Base-by-base conservation (phyloP, 345 rosid genomes). In the Sapria himalayana region DNA sequence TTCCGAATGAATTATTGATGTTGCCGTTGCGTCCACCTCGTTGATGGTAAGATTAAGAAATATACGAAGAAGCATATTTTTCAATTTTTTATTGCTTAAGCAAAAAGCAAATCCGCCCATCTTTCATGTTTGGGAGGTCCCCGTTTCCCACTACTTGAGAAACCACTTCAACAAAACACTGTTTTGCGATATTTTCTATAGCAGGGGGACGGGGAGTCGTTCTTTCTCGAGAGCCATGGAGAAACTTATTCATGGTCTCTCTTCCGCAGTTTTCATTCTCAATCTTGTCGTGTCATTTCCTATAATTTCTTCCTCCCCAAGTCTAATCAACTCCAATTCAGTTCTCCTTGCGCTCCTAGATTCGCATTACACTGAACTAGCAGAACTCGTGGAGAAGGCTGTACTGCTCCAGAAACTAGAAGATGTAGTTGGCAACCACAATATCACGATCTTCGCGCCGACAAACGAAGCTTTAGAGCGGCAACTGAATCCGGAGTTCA, bases 311-410 rank as follows among this genome's bases (percentile, higher is more conserved):
- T 36, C 58, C 0, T 36, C 39, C 9, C n/a, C 71, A 0, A 50
- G 55, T 48, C 84, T 67, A 50, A 73, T 86, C 47, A 86, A 72
- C 76, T 86, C 97, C 1, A 86, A 81, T 51, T 86, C 94, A 0
- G 76, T 86, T 43, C 79, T 86, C n/a, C 92, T 86, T 1, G 94
- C 94, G 19, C 89, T 86, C 23, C 85, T 81, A 7, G 97, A 86
- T 60, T 86, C 97, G 27, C 94, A 72, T 65, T 86, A 81, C 58
- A 81, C 94, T 1, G 94, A 78, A 50, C 57, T 86, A 10, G 70
- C 97, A 1, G 97, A 86, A 44, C 81, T 81, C 2, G 76, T 81
- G 0, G 97, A 86, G 39, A 86, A 86, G 43, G 97, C 94, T 21
- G 75, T 76, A 22, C 91, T 86, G n/a, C 73, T 86, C 11, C 86